These are phyloP conservation scores for Rhizophagus prolifer DNA, from an alignment of 192 early-diverging fungal species.

Conservation along the genomic window DNA sequence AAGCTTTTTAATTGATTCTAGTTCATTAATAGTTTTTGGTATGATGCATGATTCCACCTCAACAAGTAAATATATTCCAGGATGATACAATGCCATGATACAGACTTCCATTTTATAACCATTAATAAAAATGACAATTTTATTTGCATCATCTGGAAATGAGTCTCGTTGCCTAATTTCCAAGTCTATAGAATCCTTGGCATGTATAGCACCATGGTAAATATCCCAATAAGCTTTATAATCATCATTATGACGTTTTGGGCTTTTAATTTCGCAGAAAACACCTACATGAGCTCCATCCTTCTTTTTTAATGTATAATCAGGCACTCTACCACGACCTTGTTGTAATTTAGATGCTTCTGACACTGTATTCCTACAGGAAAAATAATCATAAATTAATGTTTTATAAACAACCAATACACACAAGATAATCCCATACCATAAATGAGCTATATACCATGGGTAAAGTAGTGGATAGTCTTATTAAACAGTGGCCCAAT, in stretches of 20 bases:
- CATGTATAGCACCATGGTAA: slow-evolving; percentile 24
- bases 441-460: slow-evolving; percentile 10
- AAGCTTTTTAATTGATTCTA: slow-evolving; percentile 4
- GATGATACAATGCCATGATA: slow-evolving; percentile 8
- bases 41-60: slow-evolving; percentile 12
- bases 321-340: not conserved
- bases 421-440: slow-evolving; percentile 3
- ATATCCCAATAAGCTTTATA: slow-evolving; percentile 19
- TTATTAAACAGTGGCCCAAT: slow-evolving; percentile 20
- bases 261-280: slow-evolving; percentile 13
- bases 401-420: too few species aligned
- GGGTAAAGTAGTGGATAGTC: slow-evolving; percentile 21
- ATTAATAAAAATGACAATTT: slow-evolving; percentile 21
- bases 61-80: slow-evolving; percentile 29
- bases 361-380: slow-evolving; percentile 14
- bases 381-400: too few species aligned
- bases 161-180: not conserved
- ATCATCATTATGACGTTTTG: slow-evolving; percentile 16
- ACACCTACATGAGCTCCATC: not conserved
- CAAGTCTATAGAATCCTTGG: slow-evolving; percentile 15
- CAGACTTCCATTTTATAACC: slow-evolving; percentile 18
- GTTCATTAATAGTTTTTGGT: slow-evolving; percentile 13
- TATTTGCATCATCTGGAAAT: not conserved
- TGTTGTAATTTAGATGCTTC: slow-evolving; percentile 14
- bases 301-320: slow-evolving; percentile 24